Evolutionary conservation across 345 rosid genomes (phyloP).

Genomic region (Kernera saxatilis): DNA sequence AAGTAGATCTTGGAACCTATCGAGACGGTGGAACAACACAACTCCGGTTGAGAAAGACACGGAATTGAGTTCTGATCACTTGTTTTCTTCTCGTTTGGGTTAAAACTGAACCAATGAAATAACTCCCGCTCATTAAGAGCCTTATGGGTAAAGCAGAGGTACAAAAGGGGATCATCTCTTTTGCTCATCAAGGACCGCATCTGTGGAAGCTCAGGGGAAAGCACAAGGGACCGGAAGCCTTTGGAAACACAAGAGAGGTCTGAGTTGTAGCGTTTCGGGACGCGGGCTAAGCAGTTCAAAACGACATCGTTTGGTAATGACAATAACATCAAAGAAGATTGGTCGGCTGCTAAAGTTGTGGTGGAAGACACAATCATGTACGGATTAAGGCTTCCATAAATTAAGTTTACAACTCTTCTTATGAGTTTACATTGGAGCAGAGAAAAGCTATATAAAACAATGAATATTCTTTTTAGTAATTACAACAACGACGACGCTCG

Average conservation of each 20-base stretch:
- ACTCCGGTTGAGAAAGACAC: constrained; percentile 28
- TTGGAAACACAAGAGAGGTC: constrained; percentile 51
- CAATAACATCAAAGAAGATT: constrained; percentile 13
- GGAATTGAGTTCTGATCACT: constrained; percentile 28
- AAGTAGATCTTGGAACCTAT: constrained; percentile 46
- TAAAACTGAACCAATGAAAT: constrained; percentile 5
- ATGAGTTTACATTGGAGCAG: not conserved
- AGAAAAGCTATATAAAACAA: too few species aligned
- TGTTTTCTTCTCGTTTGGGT: not conserved
- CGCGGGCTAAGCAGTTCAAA: constrained; percentile 50
- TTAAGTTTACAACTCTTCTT: not conserved
- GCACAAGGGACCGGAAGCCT: constrained; percentile 41
- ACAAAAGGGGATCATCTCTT: constrained; percentile 30
- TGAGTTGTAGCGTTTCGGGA: constrained; percentile 46
- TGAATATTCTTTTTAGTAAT: too few species aligned
- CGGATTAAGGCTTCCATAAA: not conserved
- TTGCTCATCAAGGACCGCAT: constrained; percentile 43
- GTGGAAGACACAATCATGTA: not conserved
- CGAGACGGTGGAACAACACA: constrained; percentile 41
- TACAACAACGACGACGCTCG: too few species aligned
- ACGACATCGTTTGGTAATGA: constrained; percentile 55
- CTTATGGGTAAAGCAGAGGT: constrained; percentile 47
- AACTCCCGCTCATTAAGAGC: too few species aligned
- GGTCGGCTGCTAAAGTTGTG: not conserved
- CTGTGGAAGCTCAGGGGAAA: constrained; percentile 46